A percentile compares a stretch with the other conserved stretches of the same genome.
These are phyloP conservation scores for Colletotrichum sp. DNA, from an alignment of 2,329 filamentous ascomycete species.

Conservation along the genomic window DNA sequence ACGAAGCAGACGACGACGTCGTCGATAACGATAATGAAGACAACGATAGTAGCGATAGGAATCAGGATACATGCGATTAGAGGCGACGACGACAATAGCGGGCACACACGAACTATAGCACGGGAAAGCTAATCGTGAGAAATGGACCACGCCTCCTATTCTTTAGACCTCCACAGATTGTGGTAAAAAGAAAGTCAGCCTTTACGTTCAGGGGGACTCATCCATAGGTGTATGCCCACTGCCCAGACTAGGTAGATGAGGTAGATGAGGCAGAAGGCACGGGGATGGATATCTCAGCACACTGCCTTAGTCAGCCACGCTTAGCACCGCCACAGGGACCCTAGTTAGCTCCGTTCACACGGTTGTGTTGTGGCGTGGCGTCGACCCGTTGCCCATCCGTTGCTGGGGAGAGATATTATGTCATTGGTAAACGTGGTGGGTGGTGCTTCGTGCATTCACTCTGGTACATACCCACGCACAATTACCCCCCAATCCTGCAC, in stretches of 20 bases:
- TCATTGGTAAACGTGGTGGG: slow-evolving; percentile 8
- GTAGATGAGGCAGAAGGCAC: neutral
- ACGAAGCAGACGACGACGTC: neutral
- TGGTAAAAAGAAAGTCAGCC: neutral
- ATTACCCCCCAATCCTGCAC: neutral
- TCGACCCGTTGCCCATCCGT: neutral
- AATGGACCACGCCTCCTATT: neutral
- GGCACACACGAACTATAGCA: neutral
- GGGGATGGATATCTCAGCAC: neutral
- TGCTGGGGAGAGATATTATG: slow-evolving; percentile 17
- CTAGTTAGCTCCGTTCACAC: neutral
- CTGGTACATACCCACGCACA: neutral
- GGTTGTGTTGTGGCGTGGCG: neutral
- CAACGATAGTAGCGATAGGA: neutral
- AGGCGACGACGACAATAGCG: neutral
- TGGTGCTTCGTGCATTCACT: neutral
- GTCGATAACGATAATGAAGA: neutral
- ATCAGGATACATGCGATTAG: neutral
- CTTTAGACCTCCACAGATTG: neutral
- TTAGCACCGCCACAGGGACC: neutral
- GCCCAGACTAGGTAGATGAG: no score
- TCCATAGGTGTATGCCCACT: neutral
- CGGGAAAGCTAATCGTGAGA: neutral
- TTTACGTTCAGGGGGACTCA: neutral
- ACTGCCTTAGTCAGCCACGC: neutral